Evolutionary conservation across 2,329 filamentous ascomycete species (phyloP), one percentile per base, ranked within the genome.

Genomic region (Ophiostoma quercus): DNA sequence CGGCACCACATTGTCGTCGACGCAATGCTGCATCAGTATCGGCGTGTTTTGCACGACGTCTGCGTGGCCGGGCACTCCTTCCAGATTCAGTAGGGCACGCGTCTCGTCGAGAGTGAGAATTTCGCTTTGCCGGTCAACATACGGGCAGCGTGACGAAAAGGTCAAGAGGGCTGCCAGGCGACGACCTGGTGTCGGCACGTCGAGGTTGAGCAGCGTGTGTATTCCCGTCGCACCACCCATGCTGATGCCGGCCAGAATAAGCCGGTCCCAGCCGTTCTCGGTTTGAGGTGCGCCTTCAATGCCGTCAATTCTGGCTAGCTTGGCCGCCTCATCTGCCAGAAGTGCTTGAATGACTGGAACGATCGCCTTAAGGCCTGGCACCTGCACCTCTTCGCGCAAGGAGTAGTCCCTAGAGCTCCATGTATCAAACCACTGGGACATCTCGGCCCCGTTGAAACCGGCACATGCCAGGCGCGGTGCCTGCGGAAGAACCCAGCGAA

Each of bases 401-500:
- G 76, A 73, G 0, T 80, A 77, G 67, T 82, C 79, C 75, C 77
- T 81, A 41, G 83, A 29, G 68, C 41, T 69, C 70, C 70, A 69
- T 2, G 54, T 78, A 73, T 85, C 83, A 74, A 84, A 85, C 84
- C 83, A 85, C 65, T 71, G 67, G 39, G 29, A 12, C 29, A 60
- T 63, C 12, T 5, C 71, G 80, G 5, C 79, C 77, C 68, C 72
- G 66, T 66, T 54, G 76, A 76, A 39, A 6, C 32, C 14, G 34
- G 75, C 74, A 65, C 75, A 68, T 54, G 74, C 73, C 25, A 74
- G 37, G 16, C n/a, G 37, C 8, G 78, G 78, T 1, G 82, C 80
- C 69, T 79, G 77, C 11, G 83, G 82, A 67, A 84, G 84, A 3
- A 84, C 81, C 80, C 82, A 84, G 67, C 80, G 79, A 72, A 83